Evolutionary conservation across 768 basidiomycete species (phyloP), one percentile per base, ranked within the genome.

Genomic region (Psilocybe tampanensis): DNA sequence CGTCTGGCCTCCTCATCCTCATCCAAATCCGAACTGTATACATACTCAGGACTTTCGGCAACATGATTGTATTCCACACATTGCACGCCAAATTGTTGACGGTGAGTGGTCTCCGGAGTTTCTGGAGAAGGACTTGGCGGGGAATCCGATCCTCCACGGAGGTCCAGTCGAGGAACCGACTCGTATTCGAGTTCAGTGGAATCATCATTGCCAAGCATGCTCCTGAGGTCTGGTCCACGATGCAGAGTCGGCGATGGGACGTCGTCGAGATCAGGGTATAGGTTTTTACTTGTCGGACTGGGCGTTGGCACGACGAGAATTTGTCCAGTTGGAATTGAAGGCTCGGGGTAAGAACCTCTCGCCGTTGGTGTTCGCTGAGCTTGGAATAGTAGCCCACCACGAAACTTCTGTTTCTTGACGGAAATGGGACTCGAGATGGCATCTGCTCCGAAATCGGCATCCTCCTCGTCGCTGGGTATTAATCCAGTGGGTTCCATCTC

Each of bases 81-180:
- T 47, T 51, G 47, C 13, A 29, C 26, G 17, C 44, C 49, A 50
- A 54, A 47, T 32, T 39, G 43, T 19, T 50, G 33, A 6, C 23
- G 21, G 21, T 12, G 32, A 13, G 54, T 47, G 8, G 7, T n/a
- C 12, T 39, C 36, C 15, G 60, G 58, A 3, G 75, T 75, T 52
- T 68, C 64, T n/a, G 74, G 79, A n/a, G 78, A 77, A 5, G 74
- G 69, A 18, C 72, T 67, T 17, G 68, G 72, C 19, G 75, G 57
- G 1, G 68, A 59, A 13, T 73, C 64, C 13, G 68, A 70, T 6
- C 60, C 66, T 26, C 36, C 61, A 70, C 13, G 32, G 57, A 39
- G 60, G 60, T 26, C 51, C 56, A 55, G 6, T 23, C 48, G 29
- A 17, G 18, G 24, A 7, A 44, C 43, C 3, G 24, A 43, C 12